Conservation (phyloP, 345 rosid species). For the Populus simonii region DNA sequence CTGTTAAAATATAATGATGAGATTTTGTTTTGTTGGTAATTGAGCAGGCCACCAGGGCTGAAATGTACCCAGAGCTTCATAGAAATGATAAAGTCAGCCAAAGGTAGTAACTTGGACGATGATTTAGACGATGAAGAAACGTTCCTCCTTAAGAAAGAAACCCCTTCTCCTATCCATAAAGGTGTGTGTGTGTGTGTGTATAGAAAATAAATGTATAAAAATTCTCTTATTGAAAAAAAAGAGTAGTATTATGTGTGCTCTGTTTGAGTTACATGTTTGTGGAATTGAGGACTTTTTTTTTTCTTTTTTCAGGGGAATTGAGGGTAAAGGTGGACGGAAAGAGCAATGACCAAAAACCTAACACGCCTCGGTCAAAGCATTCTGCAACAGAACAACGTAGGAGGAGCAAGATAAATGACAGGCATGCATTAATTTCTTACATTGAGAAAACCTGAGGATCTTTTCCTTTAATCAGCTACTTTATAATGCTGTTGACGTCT, state of each 20-base stretch:
- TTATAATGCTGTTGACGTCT: not conserved
- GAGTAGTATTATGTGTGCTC: not conserved
- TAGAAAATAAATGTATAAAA: no score
- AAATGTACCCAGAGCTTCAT: constrained; percentile 73
- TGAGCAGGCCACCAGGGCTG: constrained; percentile 54
- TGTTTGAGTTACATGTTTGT: not conserved
- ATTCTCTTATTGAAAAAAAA: not conserved
- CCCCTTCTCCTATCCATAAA: constrained; percentile 46
- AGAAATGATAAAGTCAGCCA: constrained; percentile 84
- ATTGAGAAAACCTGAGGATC: not conserved
- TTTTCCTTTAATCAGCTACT: not conserved
- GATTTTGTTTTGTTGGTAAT: not conserved
- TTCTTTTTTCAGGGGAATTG: constrained; percentile 46
- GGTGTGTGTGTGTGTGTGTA: constrained; percentile 22
- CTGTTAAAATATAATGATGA: not conserved
- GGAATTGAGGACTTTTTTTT: not conserved
- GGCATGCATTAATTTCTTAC: constrained; percentile 38
- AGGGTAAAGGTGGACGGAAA: constrained; percentile 61
- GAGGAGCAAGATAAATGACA: constrained; percentile 95
- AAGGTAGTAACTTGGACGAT: constrained; percentile 54
- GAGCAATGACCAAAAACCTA: constrained; percentile 71
- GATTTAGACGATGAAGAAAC: constrained; percentile 78
- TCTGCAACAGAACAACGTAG: constrained; percentile 98
- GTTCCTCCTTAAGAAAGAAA: constrained; percentile 66
- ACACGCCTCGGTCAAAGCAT: constrained; percentile 93